Percentiles rank a stretch among this genome's conserved stretches.
These are phyloP conservation scores for Lipomyces starkeyi DNA, from an alignment of 805 yeast genomes.

Conservation along the genomic window DNA sequence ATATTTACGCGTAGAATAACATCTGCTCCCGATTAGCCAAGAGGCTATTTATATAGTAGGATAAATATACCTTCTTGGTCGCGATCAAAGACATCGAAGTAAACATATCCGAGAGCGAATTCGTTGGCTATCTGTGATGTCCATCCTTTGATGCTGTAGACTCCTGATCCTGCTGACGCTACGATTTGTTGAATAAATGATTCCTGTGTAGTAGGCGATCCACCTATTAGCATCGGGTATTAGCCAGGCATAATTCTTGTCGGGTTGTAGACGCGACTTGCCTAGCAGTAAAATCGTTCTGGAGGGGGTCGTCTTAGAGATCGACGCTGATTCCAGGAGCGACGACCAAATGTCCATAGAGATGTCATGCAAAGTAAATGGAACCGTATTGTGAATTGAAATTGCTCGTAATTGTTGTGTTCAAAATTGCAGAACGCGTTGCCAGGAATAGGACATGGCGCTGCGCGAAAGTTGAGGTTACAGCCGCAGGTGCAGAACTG, in stretches of 20 bases:
- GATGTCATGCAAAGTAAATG: not conserved
- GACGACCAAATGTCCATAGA: conserved; percentile 27
- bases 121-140: conserved; percentile 28
- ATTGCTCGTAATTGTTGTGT: not conserved
- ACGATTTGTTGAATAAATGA: conserved; percentile 20
- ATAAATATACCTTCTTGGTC: conserved; percentile 37
- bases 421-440: too few species aligned
- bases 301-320: conserved; percentile 3
- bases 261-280: not conserved
- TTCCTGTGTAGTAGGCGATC: conserved; percentile 18
- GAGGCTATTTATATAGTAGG: not conserved
- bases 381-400: not conserved
- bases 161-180: conserved; percentile 12
- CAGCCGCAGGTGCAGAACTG: not conserved
- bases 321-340: conserved; percentile 22
- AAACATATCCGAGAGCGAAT: conserved; percentile 42
- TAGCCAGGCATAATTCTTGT: not conserved
- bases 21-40: conserved; percentile 14
- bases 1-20: conserved; percentile 23
- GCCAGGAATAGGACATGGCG: too few species aligned
- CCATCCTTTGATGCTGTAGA: conserved; percentile 15
- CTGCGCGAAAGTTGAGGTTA: too few species aligned
- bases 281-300: conserved; percentile 26
- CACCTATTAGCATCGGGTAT: conserved; percentile 10
- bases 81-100: conserved; percentile 40